Percentiles rank a stretch among this genome's conserved stretches.
phyloP scores from a whole-genome alignment of 2,329 filamentous ascomycete genomes.

The Mariannaea elegans region DNA sequence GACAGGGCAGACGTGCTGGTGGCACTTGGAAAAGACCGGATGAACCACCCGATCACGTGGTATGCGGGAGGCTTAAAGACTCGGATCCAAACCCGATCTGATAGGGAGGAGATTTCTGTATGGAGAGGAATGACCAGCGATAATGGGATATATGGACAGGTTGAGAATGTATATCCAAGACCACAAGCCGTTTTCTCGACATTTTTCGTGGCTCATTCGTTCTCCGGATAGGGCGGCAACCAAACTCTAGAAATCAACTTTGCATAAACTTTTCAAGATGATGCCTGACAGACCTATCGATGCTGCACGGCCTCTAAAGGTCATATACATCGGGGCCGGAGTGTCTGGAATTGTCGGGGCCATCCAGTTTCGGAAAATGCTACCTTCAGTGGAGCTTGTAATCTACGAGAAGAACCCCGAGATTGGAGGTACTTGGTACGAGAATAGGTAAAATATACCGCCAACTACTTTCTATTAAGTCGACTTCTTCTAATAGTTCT shows the following conservation, averaged over 20 bases:
- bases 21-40: too few relatives aligned
- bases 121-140: too few relatives aligned
- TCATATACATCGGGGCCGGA: constrained; percentile 17
- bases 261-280: not conserved
- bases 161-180: too few relatives aligned
- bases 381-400: constrained; percentile 8
- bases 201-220: too few relatives aligned
- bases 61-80: too few relatives aligned
- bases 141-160: too few relatives aligned
- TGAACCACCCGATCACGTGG: too few relatives aligned
- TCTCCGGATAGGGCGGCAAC: too few relatives aligned
- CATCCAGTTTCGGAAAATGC: constrained; percentile 11
- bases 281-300: constrained; percentile 1
- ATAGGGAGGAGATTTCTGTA: too few relatives aligned
- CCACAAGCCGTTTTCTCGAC: too few relatives aligned
- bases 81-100: too few relatives aligned
- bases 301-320: constrained; percentile 1
- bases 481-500: not conserved
- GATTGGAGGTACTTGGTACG: constrained; percentile 19
- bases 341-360: constrained; percentile 17
- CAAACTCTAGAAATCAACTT: not conserved
- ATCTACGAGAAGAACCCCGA: constrained; percentile 24
- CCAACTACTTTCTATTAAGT: not conserved
- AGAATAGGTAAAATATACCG: constrained; percentile 7
- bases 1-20: too few relatives aligned